Percentiles rank a stretch among this genome's conserved stretches.
These are phyloP conservation scores for Moesziomyces sp. DNA, from an alignment of 1,284 basidiomycete genomes.

Conservation along the genomic window DNA sequence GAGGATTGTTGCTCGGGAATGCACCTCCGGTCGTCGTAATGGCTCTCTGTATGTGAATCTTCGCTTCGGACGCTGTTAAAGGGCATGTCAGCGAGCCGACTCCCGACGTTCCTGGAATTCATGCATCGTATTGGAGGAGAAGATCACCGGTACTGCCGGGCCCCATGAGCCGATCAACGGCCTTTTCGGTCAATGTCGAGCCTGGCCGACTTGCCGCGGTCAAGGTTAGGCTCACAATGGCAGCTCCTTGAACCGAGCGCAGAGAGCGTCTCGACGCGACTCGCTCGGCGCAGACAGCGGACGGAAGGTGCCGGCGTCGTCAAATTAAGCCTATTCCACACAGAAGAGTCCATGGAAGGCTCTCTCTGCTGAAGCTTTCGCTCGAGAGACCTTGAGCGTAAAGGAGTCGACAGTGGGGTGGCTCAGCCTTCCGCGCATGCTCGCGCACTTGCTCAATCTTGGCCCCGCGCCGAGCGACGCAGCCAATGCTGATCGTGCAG, in stretches of 20 bases:
- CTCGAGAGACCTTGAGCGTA: no score
- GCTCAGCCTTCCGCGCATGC: not conserved
- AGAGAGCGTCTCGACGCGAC: no score
- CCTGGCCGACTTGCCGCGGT: no score
- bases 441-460: not conserved
- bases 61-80: not conserved
- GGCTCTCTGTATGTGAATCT: not conserved
- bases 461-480: no score
- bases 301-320: not conserved
- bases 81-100: not conserved
- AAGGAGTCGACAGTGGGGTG: not conserved
- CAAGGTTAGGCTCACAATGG: not conserved
- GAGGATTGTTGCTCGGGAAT: not conserved
- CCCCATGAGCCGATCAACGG: not conserved
- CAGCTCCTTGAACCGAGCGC: not conserved
- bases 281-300: no score
- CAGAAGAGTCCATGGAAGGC: no score
- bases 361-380: no score
- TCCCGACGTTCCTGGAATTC: not conserved
- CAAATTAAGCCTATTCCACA: not conserved
- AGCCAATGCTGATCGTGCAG: no score
- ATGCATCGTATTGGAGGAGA: not conserved
- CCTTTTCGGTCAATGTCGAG: not conserved
- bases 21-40: not conserved
- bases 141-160: not conserved